Evolutionary conservation across 495 filamentous ascomycete species (phyloP).

Genomic region (Xylaria flabelliformis): DNA sequence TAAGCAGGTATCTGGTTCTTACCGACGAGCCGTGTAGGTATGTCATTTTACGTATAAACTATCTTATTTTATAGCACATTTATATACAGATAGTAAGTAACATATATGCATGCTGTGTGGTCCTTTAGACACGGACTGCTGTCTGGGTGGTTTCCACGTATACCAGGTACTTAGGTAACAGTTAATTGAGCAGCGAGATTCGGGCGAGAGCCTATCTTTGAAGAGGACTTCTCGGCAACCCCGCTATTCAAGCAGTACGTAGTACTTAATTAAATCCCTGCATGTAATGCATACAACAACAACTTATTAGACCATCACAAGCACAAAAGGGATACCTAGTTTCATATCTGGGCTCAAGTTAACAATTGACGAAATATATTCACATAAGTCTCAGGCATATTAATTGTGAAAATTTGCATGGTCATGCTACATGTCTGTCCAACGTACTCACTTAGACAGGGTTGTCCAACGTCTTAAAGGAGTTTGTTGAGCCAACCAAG

Average conservation of each 20-base stretch:
- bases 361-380: background rate
- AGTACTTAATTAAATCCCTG: background rate
- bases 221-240: background rate
- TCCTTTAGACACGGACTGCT: no score
- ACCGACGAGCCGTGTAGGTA: background rate
- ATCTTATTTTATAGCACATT: background rate
- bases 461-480: background rate
- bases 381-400: background rate
- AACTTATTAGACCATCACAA: background rate
- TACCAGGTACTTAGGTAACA: no score
- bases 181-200: conserved; percentile 1
- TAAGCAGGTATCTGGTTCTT: background rate
- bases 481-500: background rate
- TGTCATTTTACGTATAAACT: background rate
- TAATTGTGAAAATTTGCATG: background rate
- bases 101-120: no score
- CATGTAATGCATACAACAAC: background rate
- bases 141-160: no score
- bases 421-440: background rate
- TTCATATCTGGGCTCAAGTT: background rate
- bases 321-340: background rate
- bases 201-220: background rate
- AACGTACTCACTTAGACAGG: background rate
- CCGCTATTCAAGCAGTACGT: background rate
- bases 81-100: no score